Percentiles rank a stretch among this genome's conserved stretches.
Conservation (phyloP, 1,284 basidiomycete genomes). For the Ceratobasidium sp. region DNA sequence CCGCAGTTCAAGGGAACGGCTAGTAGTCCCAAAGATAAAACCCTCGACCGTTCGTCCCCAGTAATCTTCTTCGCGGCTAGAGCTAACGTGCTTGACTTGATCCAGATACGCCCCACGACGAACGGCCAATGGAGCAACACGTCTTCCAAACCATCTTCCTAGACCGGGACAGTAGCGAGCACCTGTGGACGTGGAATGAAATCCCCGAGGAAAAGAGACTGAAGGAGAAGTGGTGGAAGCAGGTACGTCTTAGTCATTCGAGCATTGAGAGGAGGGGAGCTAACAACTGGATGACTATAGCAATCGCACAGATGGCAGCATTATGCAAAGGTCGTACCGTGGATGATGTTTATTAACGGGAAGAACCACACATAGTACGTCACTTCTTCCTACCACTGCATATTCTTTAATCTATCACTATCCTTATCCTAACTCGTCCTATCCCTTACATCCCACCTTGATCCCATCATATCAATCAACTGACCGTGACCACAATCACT, state of each 20-base stretch:
- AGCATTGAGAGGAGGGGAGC: constrained; percentile 3
- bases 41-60: constrained; percentile 26
- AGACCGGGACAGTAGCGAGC: constrained; percentile 64
- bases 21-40: constrained; percentile 46
- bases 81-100: not conserved
- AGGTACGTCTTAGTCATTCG: constrained; percentile 18
- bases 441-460: not conserved
- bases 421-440: not conserved
- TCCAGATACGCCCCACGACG: constrained; percentile 25
- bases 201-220: constrained; percentile 43
- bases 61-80: too few species aligned
- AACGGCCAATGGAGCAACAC: constrained; percentile 60
- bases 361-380: constrained; percentile 58
- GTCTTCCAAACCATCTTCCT: constrained; percentile 79
- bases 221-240: constrained; percentile 55
- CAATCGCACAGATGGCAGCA: constrained; percentile 56
- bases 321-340: constrained; percentile 70
- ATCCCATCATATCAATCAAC: constrained; percentile 45
- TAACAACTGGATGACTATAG: not conserved
- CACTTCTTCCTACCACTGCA: not conserved
- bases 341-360: constrained; percentile 73
- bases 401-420: not conserved
- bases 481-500: too few species aligned
- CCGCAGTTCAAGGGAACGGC: constrained; percentile 61
- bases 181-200: constrained; percentile 65